Evolutionary conservation across 345 rosid species (phyloP).

Genomic region (Clarkia xantiana): DNA sequence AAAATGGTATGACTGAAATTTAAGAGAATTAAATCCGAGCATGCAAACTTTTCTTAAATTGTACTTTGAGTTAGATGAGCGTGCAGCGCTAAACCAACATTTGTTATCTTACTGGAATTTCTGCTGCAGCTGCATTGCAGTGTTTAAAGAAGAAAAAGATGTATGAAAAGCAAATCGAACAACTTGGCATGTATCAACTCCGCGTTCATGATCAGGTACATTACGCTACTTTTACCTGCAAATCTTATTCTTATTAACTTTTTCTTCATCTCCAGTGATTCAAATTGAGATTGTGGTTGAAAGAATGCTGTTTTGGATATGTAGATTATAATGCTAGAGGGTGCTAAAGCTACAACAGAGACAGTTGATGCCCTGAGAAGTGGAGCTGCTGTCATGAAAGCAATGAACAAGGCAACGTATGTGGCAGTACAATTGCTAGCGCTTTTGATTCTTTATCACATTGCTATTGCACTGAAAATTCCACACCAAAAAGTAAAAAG

Average conservation of each 20-base stretch:
- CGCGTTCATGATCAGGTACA: conserved; percentile 34
- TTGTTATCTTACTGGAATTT: neutral
- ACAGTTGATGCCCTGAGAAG: conserved; percentile 37
- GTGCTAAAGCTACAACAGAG: conserved; percentile 38
- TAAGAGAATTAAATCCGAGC: neutral
- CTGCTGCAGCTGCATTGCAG: conserved; percentile 27
- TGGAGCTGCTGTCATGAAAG: conserved; percentile 38
- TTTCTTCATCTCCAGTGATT: neutral
- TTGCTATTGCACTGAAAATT: neutral
- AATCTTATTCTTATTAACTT: neutral
- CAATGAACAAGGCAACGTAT: conserved; percentile 36
- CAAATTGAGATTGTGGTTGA: neutral
- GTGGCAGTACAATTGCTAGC: conserved; percentile 3
- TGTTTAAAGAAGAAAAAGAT: conserved; percentile 33
- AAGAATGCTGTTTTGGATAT: neutral
- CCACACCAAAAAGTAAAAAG: no score
- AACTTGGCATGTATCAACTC: conserved; percentile 28
- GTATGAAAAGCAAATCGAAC: conserved; percentile 33
- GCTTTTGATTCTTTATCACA: neutral
- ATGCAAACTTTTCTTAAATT: no score
- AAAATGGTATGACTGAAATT: conserved; percentile 16
- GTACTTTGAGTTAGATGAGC: neutral
- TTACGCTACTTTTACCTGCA: neutral
- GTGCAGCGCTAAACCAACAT: neutral
- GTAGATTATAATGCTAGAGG: conserved; percentile 35